phyloP scores from a whole-genome alignment of 495 filamentous ascomycete genomes.

The Penicillium lividum region DNA sequence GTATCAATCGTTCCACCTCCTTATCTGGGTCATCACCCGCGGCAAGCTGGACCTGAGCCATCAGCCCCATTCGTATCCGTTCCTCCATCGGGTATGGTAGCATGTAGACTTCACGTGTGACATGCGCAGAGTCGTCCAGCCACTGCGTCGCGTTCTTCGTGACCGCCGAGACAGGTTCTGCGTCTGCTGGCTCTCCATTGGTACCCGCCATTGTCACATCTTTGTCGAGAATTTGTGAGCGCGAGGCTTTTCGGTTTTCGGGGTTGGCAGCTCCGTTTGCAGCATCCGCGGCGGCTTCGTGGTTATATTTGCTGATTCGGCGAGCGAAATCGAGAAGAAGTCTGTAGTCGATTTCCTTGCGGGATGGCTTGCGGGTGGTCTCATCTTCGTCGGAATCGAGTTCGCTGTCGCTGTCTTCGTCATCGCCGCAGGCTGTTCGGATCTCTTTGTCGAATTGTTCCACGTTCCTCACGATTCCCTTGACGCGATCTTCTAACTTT shows the following conservation, averaged over 20 bases:
- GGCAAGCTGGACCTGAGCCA: conserved; percentile 47
- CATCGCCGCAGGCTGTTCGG: conserved; percentile 33
- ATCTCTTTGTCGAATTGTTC: conserved; percentile 43
- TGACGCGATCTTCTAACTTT: conserved; percentile 40
- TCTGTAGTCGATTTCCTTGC: conserved; percentile 47
- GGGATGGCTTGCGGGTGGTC: conserved; percentile 11
- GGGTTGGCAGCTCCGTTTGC: conserved; percentile 24
- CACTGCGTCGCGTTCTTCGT: conserved; percentile 47
- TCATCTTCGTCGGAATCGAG: conserved; percentile 26
- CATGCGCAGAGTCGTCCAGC: conserved; percentile 47
- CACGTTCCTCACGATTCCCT: conserved; percentile 43
- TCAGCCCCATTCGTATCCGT: conserved; percentile 49
- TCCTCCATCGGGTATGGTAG: conserved; percentile 51
- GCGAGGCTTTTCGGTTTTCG: conserved; percentile 19
- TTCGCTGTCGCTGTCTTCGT: conserved; percentile 33
- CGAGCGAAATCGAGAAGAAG: conserved; percentile 48
- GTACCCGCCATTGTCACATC: conserved; percentile 36
- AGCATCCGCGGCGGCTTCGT: conserved; percentile 49
- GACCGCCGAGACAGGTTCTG: conserved; percentile 42
- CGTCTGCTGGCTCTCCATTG: conserved; percentile 27
- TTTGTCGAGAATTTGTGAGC: conserved; percentile 20
- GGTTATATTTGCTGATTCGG: conserved; percentile 52
- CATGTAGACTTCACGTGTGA: conserved; percentile 48
- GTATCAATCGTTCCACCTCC: conserved; percentile 46
- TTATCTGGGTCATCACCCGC: conserved; percentile 39